Conservation (phyloP, 2,329 filamentous ascomycete species). For the Chaetomiaceae sp. region DNA sequence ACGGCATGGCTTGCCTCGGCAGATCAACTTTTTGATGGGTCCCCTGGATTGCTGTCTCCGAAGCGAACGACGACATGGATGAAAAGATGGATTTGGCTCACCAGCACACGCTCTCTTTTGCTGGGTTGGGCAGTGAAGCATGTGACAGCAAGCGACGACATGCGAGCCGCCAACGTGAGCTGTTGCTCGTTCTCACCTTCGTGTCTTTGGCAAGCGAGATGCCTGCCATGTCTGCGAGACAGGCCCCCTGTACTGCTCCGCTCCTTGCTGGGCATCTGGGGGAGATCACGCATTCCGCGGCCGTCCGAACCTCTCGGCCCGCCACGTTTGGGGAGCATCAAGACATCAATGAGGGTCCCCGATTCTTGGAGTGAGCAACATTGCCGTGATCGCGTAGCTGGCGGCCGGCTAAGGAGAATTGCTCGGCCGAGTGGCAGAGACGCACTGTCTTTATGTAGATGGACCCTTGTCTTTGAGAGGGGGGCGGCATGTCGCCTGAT, state of each 20-base stretch:
- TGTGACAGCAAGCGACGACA: too few species aligned
- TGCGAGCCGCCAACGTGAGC: too few species aligned
- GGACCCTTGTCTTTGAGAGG: background rate
- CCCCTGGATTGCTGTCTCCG: background rate
- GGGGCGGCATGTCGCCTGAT: background rate
- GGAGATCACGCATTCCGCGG: conserved; percentile 2
- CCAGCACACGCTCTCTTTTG: background rate
- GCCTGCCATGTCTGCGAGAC: too few species aligned
- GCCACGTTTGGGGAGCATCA: conserved; percentile 9
- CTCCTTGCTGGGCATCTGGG: too few species aligned
- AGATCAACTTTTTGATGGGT: conserved; percentile 3
- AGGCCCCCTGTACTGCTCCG: too few species aligned
- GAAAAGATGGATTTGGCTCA: too few species aligned
- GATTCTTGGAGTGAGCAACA: background rate
- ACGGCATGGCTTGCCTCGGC: conserved; percentile 11
- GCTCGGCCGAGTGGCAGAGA: background rate
- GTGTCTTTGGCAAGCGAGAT: too few species aligned
- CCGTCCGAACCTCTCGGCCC: background rate
- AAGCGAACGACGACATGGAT: background rate
- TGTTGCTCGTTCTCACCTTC: too few species aligned
- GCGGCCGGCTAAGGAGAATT: too few species aligned
- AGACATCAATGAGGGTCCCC: background rate
- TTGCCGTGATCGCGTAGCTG: too few species aligned
- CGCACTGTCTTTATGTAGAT: too few species aligned
- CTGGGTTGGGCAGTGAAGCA: conserved; percentile 2